phyloP scores from a whole-genome alignment of 2,329 filamentous ascomycete species.

The Apiospora arundinis region DNA sequence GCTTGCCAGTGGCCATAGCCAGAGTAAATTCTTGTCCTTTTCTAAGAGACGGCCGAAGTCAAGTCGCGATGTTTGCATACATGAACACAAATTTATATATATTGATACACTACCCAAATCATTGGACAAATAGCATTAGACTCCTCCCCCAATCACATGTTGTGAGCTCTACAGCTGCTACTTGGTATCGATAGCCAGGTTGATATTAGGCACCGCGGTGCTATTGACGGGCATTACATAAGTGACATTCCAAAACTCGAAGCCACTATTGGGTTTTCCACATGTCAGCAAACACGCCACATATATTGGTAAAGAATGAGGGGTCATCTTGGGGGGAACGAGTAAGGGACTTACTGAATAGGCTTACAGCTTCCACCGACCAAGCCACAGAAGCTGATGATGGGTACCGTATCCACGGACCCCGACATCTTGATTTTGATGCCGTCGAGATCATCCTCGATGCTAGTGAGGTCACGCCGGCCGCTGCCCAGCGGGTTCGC shows the following conservation, averaged over 20 bases:
- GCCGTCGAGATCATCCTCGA: slow-evolving; percentile 47
- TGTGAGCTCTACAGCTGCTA: neutral
- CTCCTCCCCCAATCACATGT: neutral
- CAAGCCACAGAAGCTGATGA: slow-evolving; percentile 42
- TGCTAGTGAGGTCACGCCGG: slow-evolving; percentile 43
- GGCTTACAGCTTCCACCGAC: slow-evolving; percentile 25
- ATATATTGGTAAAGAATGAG: neutral
- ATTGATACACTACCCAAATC: neutral
- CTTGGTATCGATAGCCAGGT: slow-evolving; percentile 21
- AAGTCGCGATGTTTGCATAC: neutral
- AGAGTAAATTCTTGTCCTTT: too few relatives aligned
- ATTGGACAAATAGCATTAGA: neutral
- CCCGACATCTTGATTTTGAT: slow-evolving; percentile 43
- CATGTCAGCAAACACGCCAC: neutral
- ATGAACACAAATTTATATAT: neutral
- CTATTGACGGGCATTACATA: slow-evolving; percentile 26
- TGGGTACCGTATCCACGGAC: slow-evolving; percentile 39
- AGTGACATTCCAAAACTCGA: slow-evolving; percentile 37
- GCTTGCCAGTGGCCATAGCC: too few relatives aligned
- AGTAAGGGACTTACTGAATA: slow-evolving; percentile 25
- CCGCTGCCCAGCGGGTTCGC: slow-evolving; percentile 38
- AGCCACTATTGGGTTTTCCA: slow-evolving; percentile 28
- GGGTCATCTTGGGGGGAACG: neutral
- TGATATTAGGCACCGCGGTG: slow-evolving; percentile 21
- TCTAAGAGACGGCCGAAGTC: too few relatives aligned